phyloP scores from a whole-genome alignment of 2,329 filamentous ascomycete species.

The Colletotrichum cuscutae region DNA sequence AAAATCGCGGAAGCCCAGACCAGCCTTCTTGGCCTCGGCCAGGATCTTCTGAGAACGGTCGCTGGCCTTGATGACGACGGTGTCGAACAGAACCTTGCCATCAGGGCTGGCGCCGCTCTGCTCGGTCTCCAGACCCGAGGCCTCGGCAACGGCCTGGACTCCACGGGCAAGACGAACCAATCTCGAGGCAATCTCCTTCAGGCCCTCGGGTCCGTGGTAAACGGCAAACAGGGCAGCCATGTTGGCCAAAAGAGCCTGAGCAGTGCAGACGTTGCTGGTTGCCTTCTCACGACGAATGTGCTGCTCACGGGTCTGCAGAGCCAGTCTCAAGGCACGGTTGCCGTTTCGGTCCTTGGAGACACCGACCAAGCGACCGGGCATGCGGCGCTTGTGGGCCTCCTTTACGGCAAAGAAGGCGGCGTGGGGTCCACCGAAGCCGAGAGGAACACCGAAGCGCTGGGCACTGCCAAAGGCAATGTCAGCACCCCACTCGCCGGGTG shows the following conservation, averaged over 20 bases:
- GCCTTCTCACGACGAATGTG: conserved; percentile 97
- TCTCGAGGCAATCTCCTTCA: conserved; percentile 85
- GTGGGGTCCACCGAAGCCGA: conserved; percentile 94
- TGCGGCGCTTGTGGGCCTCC: conserved; percentile 93
- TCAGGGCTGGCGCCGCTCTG: conserved; percentile 66
- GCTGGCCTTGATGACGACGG: conserved; percentile 73
- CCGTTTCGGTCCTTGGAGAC: conserved; percentile 92
- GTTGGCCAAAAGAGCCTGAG: conserved; percentile 92
- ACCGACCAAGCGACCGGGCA: conserved; percentile 89
- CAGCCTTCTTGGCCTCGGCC: conserved; percentile 59
- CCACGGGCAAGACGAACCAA: conserved; percentile 77
- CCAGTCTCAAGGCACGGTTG: conserved; percentile 81
- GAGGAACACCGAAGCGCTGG: conserved; percentile 90
- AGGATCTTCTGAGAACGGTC: conserved; percentile 61
- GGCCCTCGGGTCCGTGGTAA: conserved; percentile 87
- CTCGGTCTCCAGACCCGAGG: conserved; percentile 72
- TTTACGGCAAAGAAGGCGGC: conserved; percentile 94
- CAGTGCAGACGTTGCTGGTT: conserved; percentile 97
- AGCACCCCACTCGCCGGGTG: conserved; percentile 93
- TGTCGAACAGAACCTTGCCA: conserved; percentile 78
- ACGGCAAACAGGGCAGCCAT: conserved; percentile 96
- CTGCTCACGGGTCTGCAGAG: conserved; percentile 93
- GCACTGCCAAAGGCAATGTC: conserved; percentile 95
- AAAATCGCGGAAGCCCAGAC: conserved; percentile 72
- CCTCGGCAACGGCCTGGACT: conserved; percentile 71